These are phyloP conservation scores for Tilletia walkeri DNA, from an alignment of 1,284 basidiomycete species.

Conservation along the genomic window DNA sequence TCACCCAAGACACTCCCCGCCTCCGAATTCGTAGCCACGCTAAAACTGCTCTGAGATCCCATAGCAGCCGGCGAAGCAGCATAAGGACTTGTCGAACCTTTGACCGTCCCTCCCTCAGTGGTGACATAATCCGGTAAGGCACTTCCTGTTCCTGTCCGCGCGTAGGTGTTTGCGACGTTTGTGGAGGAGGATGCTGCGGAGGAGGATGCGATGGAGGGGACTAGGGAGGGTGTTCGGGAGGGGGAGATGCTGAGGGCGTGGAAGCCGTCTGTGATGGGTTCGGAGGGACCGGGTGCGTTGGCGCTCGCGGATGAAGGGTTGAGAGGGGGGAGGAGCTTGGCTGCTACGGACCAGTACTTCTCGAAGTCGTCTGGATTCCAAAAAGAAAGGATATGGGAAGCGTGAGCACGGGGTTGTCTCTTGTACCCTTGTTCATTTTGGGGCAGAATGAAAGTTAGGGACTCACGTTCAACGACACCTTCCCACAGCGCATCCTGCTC, in stretches of 20 bases:
- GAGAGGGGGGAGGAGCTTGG: constrained; percentile 66
- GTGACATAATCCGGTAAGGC: neutral
- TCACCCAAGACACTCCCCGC: constrained; percentile 10
- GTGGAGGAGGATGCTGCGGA: constrained; percentile 30
- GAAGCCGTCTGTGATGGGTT: constrained; percentile 35
- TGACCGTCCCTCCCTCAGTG: constrained; percentile 5
- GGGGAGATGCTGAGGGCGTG: constrained; percentile 17
- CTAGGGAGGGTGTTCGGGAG: constrained; percentile 1
- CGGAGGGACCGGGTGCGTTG: neutral
- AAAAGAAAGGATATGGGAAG: constrained; percentile 17
- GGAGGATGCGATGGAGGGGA: constrained; percentile 25
- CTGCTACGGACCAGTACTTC: constrained; percentile 84
- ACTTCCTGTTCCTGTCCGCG: neutral
- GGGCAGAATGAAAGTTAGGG: neutral
- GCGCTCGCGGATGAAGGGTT: neutral
- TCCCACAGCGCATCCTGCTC: constrained; percentile 50
- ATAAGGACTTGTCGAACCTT: constrained; percentile 14
- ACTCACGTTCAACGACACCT: constrained; percentile 31
- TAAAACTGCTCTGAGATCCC: constrained; percentile 15
- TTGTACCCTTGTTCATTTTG: no score
- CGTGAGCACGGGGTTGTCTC: neutral
- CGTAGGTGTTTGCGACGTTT: constrained; percentile 22
- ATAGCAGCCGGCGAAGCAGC: neutral
- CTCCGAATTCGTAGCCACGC: constrained; percentile 8
- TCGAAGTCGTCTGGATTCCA: constrained; percentile 78